Evolutionary conservation across 805 yeast genomes (phyloP).

Genomic region (Candida namnaoensis): DNA sequence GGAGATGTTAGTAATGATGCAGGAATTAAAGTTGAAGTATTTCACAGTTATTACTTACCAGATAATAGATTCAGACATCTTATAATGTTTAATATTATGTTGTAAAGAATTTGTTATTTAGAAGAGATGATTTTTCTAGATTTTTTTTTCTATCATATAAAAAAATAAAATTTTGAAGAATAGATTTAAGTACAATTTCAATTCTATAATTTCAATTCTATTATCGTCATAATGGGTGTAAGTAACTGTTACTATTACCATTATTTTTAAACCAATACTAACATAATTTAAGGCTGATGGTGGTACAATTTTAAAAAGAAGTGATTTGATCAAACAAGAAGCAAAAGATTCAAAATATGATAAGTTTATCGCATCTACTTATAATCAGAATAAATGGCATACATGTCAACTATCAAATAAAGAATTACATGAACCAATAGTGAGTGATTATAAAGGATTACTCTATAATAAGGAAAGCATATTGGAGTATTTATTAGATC

Average conservation of each 20-base stretch:
- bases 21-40: too few relatives aligned
- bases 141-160: too few relatives aligned
- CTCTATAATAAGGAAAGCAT: constrained; percentile 58
- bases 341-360: constrained; percentile 9
- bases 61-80: constrained; percentile 10
- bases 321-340: constrained; percentile 31
- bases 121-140: too few relatives aligned
- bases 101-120: neutral
- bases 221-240: too few relatives aligned
- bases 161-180: too few relatives aligned
- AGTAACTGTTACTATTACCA: too few relatives aligned
- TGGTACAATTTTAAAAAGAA: constrained; percentile 57
- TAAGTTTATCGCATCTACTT: neutral
- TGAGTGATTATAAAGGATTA: constrained; percentile 61
- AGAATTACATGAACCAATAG: constrained; percentile 41
- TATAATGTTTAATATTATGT: neutral
- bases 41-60: constrained; percentile 7
- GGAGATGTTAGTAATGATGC: constrained; percentile 3
- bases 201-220: too few relatives aligned
- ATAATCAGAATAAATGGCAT: constrained; percentile 23
- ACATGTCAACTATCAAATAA: constrained; percentile 38
- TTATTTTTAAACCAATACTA: too few relatives aligned
- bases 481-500: constrained; percentile 43
- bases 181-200: too few relatives aligned
- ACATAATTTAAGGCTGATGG: constrained; percentile 45